A percentile compares a stretch with the other conserved stretches of the same genome.
Conservation (phyloP, 306 rosid genomes). For the Malus sieversii region DNA sequence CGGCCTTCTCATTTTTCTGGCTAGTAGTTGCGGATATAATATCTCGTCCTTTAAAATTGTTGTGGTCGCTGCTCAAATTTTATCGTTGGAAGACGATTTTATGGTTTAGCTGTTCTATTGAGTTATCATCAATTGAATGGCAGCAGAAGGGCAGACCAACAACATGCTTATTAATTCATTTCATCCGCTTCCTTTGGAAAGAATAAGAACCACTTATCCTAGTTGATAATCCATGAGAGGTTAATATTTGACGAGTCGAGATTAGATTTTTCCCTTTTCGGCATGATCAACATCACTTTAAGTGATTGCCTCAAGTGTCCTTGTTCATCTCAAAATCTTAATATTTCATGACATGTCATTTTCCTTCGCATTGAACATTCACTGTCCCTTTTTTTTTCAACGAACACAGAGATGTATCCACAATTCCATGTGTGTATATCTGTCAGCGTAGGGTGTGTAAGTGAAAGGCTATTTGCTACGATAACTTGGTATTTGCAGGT, state of each 20-base stretch:
- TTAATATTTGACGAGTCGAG: constrained; percentile 2
- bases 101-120: not conserved
- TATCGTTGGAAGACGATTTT: not conserved
- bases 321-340: not conserved
- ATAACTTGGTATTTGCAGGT: not conserved
- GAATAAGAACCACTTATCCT: constrained; percentile 17
- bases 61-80: not conserved
- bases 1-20: constrained; percentile 21
- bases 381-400: not conserved
- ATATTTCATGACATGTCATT: not conserved
- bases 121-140: not conserved
- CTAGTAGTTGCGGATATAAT: constrained; percentile 16
- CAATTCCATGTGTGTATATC: not conserved
- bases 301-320: not conserved
- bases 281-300: not conserved
- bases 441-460: not conserved
- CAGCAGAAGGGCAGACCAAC: not conserved
- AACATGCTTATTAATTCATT: not conserved
- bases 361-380: not conserved
- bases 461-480: not conserved
- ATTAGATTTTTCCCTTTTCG: not conserved
- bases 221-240: constrained; percentile 15
- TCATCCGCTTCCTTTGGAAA: not conserved
- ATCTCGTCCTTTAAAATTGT: constrained; percentile 10
- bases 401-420: not conserved